These are phyloP conservation scores for Arthrobotrys musiformis DNA, from an alignment of 2,329 filamentous ascomycete genomes.

Conservation along the genomic window DNA sequence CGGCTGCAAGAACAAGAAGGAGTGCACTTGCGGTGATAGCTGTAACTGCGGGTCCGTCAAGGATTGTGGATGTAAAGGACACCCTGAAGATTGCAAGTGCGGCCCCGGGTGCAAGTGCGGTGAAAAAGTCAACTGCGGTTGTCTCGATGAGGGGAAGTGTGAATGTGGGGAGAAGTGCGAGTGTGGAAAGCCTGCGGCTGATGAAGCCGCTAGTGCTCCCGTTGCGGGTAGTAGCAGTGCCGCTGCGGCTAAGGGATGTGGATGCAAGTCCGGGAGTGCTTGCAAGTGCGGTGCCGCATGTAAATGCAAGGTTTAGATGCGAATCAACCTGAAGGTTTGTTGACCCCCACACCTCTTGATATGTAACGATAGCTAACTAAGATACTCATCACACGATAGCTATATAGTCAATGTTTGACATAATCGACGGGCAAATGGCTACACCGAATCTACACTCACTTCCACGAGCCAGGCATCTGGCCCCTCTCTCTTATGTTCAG, in stretches of 20 bases:
- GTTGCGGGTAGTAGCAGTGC: background rate
- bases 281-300: slow-evolving; percentile 34
- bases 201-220: background rate
- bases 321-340: background rate
- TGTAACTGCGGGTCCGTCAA: slow-evolving; percentile 35
- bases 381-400: background rate
- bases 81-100: background rate
- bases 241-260: background rate
- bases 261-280: slow-evolving; percentile 15
- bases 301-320: slow-evolving; percentile 31
- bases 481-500: too few species aligned
- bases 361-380: background rate
- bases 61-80: slow-evolving; percentile 33
- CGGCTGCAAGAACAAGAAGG: slow-evolving; percentile 31
- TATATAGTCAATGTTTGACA: background rate
- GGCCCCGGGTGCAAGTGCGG: slow-evolving; percentile 25
- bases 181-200: slow-evolving; percentile 18
- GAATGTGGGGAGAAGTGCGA: slow-evolving; percentile 36
- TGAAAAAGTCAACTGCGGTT: slow-evolving; percentile 19
- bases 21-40: slow-evolving; percentile 21
- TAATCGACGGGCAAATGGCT: background rate
- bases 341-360: background rate
- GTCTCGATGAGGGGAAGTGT: slow-evolving; percentile 12
- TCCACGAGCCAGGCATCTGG: background rate
- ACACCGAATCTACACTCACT: background rate